phyloP scores from a whole-genome alignment of 2,329 filamentous ascomycete genomes.

The Fonsecaea nubica region DNA sequence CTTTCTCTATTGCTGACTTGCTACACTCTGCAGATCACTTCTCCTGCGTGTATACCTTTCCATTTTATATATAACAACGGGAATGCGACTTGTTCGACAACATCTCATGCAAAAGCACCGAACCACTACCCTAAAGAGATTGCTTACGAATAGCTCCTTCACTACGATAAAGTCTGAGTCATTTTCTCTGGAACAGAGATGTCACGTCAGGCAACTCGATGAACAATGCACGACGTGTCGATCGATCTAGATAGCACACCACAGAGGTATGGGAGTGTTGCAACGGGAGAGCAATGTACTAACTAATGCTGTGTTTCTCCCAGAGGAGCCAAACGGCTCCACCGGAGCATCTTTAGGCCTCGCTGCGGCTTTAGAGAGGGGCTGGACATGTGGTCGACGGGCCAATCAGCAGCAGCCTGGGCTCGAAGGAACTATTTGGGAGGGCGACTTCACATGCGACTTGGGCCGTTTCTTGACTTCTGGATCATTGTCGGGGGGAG shows the following conservation, averaged over 20 bases:
- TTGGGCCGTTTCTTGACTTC: background rate
- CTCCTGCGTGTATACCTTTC: background rate
- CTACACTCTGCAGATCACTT: background rate
- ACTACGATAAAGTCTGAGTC: background rate
- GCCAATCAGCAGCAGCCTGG: background rate
- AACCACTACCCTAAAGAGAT: no score
- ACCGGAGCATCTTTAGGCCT: background rate
- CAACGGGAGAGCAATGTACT: background rate
- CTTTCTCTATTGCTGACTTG: background rate
- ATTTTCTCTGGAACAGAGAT: background rate
- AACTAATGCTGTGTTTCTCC: background rate
- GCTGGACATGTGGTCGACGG: background rate
- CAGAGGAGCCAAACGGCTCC: constrained; percentile 1
- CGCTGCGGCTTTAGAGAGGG: constrained; percentile 1
- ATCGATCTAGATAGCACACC: background rate
- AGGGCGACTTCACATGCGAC: background rate
- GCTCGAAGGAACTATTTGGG: background rate
- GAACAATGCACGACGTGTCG: background rate
- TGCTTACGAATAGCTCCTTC: background rate
- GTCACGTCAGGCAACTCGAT: background rate
- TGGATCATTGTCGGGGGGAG: background rate
- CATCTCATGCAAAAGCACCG: background rate
- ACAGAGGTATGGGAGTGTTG: background rate
- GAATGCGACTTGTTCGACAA: background rate
- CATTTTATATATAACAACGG: background rate